These are phyloP conservation scores for Coemansia sp. DNA, from an alignment of 192 early-diverging fungal species.

Conservation along the genomic window DNA sequence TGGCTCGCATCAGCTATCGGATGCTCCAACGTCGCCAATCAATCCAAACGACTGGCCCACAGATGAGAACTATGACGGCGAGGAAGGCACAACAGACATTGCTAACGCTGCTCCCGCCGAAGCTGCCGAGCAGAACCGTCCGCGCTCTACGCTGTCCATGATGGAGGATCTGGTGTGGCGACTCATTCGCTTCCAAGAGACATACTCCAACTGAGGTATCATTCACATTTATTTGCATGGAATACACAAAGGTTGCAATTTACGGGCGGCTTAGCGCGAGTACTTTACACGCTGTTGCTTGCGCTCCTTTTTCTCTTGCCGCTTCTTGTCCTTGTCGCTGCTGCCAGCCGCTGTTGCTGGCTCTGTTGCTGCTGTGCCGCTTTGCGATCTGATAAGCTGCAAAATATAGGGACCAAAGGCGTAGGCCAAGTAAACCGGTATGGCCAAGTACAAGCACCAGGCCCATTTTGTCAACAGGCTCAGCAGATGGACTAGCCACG, in stretches of 20 bases:
- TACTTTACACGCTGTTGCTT: slow-evolving; percentile 48
- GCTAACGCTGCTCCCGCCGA: not conserved
- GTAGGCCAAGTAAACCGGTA: slow-evolving; percentile 36
- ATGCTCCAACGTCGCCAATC: slow-evolving; percentile 49
- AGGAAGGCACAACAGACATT: not conserved
- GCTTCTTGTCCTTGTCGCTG: slow-evolving; percentile 31
- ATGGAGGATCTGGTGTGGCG: slow-evolving; percentile 52
- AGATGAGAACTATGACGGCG: slow-evolving; percentile 27
- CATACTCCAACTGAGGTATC: slow-evolving; percentile 26
- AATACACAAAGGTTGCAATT: not conserved
- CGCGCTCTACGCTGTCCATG: slow-evolving; percentile 36
- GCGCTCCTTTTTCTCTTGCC: slow-evolving; percentile 52
- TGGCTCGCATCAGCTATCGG: slow-evolving; percentile 22
- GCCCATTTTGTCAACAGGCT: slow-evolving; percentile 40
- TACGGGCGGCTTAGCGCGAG: not conserved
- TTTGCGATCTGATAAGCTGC: slow-evolving; percentile 17
- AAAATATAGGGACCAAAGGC: slow-evolving; percentile 31
- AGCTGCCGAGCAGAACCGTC: not conserved
- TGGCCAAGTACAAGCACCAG: slow-evolving; percentile 45
- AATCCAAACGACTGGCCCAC: slow-evolving; percentile 43
- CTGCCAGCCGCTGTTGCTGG: slow-evolving; percentile 13
- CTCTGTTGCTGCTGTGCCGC: not conserved
- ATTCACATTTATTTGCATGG: not conserved
- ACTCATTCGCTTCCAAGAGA: slow-evolving; percentile 50
- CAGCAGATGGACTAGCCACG: slow-evolving; percentile 68